Evolutionary conservation across 2,329 filamentous ascomycete species (phyloP).

Genomic region (Trichophyton mentagrophytes): DNA sequence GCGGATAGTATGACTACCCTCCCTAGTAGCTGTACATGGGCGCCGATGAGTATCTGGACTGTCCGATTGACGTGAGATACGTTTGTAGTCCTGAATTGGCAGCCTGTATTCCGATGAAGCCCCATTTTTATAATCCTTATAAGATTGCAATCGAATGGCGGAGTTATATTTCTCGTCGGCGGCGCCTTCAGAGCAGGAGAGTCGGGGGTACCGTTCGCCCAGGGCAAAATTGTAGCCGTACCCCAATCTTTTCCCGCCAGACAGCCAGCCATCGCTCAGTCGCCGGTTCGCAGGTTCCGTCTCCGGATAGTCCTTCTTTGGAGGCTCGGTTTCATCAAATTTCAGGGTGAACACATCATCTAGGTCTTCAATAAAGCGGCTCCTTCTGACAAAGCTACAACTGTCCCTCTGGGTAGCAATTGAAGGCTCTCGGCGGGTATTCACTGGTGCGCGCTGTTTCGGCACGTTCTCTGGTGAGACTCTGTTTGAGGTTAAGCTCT

Average conservation of each 20-base stretch:
- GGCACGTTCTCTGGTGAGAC: background rate
- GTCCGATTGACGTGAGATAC: background rate
- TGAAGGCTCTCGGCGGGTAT: background rate
- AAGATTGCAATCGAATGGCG: background rate
- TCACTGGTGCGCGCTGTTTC: background rate
- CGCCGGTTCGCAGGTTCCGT: constrained; percentile 2
- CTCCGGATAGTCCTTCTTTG: background rate
- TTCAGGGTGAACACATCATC: constrained; percentile 9
- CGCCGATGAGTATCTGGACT: background rate
- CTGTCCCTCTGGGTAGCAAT: background rate
- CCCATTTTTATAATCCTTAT: background rate
- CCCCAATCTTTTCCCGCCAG: constrained; percentile 27
- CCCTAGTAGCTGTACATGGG: background rate
- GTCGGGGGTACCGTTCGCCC: background rate
- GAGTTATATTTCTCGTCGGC: background rate
- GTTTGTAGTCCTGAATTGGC: background rate
- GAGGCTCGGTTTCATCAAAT: background rate
- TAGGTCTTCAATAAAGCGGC: constrained; percentile 26
- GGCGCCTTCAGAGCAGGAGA: background rate
- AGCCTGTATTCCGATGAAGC: background rate
- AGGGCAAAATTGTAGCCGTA: constrained; percentile 29
- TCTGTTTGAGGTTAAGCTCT: background rate
- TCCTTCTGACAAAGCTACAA: constrained; percentile 12
- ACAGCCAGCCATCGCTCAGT: constrained; percentile 31
- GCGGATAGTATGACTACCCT: background rate